Base-by-base conservation (phyloP, 805 yeast species). In the Saccharomycopsis amapae region DNA sequence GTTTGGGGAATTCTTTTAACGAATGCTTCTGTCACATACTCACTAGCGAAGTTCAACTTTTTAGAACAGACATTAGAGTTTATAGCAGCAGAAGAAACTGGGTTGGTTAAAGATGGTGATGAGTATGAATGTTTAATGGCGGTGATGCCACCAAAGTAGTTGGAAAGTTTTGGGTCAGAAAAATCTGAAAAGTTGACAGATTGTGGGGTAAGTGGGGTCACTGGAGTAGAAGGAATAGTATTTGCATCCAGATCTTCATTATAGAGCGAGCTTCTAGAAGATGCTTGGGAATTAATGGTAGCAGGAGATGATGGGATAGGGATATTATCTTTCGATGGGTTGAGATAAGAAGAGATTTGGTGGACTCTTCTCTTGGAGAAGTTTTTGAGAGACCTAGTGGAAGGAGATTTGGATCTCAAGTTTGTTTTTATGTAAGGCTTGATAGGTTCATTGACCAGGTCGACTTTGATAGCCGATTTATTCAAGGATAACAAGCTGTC, bases 401-500 rank as follows among this genome's bases (percentile, higher is more conserved):
- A 26, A 4, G 46, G 46, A 17, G 46, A 42, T 25, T 42, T 42
- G 2, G 23, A 2, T 28, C 25, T 42, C 3, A 31, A 10, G 13
- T 32, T 24, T 20, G 36, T 22, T 9, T 26, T 26, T 7, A 26
- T 7, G 12, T n/a, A n/a, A n/a, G n/a, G n/a, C 15, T n/a, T 17
- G 38, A 15, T 34, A 7, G 17, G 17, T 18, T 18, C n/a, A 7
- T 18, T 18, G 13, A n/a, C 15, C 7, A 9, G 9, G n/a, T 7
- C 31, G 23, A 26, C 20, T 19, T 43, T 44, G 35, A 50, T 50
- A 7, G 53, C 53, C 3, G 51, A 43, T 34, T 50, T 50, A 30
- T 50, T 50, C 39, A 50, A 45, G 2, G 50, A 43, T 15, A 50
- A 30, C 23, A 50, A 41, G 34, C 46, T 43, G 33, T 38, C 51